Conservation (phyloP, 441 rosid genomes). For the Macaranga tanarius region DNA sequence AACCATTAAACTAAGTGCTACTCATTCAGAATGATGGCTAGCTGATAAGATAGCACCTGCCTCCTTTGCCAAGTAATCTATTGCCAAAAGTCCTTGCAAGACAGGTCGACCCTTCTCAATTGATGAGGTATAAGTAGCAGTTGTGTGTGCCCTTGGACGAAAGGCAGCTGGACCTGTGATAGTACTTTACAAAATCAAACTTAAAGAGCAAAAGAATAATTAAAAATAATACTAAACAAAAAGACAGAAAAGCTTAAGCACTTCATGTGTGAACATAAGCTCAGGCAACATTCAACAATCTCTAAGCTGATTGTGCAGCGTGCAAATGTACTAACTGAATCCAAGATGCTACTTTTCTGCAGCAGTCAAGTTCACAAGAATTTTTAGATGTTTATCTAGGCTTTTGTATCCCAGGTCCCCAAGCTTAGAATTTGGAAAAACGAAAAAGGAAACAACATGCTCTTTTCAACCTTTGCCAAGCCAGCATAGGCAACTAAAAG, state of each 20-base stretch:
- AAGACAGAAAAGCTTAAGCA: not conserved
- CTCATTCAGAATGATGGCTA: not conserved
- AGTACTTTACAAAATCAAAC: slow-evolving; percentile 20
- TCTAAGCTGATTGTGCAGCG: not conserved
- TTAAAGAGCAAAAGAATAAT: not conserved
- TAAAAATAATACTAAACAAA: too few species aligned
- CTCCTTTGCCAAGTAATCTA: slow-evolving; percentile 93
- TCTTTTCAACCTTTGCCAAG: not conserved
- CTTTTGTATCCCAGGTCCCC: not conserved
- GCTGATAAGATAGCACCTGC: slow-evolving; percentile 41
- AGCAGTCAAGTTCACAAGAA: not conserved
- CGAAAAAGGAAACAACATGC: not conserved
- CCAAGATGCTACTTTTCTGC: not conserved
- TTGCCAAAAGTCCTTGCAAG: slow-evolving; percentile 94
- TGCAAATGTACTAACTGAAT: slow-evolving; percentile 4
- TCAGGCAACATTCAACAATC: slow-evolving; percentile 7
- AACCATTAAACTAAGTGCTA: slow-evolving; percentile 1
- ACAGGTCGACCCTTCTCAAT: slow-evolving; percentile 97
- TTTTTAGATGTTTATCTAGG: not conserved
- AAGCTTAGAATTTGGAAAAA: not conserved
- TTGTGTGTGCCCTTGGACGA: slow-evolving; percentile 81
- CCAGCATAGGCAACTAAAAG: not conserved
- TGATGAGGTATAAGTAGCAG: slow-evolving; percentile 56
- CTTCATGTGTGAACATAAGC: not conserved
- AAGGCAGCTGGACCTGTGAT: slow-evolving; percentile 95